Evolutionary conservation across 805 yeast species (phyloP), one percentile per base, ranked within the genome.

Genomic region (Ogataea minuta): DNA sequence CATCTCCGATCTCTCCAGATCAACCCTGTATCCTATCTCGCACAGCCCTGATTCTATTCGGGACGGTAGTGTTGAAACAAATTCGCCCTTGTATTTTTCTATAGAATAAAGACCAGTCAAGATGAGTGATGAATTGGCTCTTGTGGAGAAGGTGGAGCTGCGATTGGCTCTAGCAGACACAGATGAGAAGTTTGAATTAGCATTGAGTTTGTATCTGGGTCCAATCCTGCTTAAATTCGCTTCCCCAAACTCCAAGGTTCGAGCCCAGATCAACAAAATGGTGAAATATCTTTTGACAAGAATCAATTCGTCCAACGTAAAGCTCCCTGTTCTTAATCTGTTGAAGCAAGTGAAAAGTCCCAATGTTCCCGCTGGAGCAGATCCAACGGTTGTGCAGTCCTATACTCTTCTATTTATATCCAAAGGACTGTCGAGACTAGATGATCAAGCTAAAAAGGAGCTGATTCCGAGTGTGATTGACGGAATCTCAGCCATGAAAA

Each of bases 211-310:
- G 1, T 91, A 83, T 54, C 67, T 91, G 29, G 72, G 87, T 1
- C 96, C 99, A 1, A 56, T 91, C 19, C 63, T 91, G 24, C 66
- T 90, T 45, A 91, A 91, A 57, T 69, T 90, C 36, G 76, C 83
- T 2, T 88, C 96, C 11, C 74, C 81, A 3, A 75, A 84, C 57
- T 64, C 68, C 0, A 64, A 74, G 11, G 95, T 85, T 1, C 72
- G 93, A 45, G 66, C 72, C 19, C 81, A 83, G 26, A 81, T 90
- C 2, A 44, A 47, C 6, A 77, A 79, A 46, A 74, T 82, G 9
- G 68, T 88, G 26, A 79, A 79, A 44, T 81, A 85, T 54, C 53
- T 87, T 10, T 70, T 84, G 36, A 79, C 87, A 0, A 70, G 95
- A 36, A 64, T 86, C 39, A 74, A 76, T 37, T 72, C 84, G 1